Evolutionary conservation across 1,284 basidiomycete species (phyloP).

Genomic region (Malassezia arunalokei): DNA sequence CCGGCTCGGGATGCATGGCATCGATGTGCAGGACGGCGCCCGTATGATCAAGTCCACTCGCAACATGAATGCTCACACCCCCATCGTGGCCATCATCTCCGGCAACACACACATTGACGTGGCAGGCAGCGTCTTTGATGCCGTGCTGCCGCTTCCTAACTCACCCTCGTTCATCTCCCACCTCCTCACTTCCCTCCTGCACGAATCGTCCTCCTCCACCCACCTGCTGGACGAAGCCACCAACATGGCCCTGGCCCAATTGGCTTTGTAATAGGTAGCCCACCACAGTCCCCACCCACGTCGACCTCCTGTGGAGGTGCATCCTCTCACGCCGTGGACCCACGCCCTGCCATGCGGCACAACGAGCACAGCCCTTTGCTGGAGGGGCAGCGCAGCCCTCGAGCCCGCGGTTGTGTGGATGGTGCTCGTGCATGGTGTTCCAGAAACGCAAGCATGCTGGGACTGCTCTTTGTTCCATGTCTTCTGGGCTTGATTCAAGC

Average conservation of each 20-base stretch:
- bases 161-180: slow-evolving; percentile 13
- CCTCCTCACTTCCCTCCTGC: slow-evolving; percentile 44
- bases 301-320: too few species aligned
- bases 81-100: slow-evolving; percentile 66
- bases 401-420: too few species aligned
- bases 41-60: slow-evolving; percentile 88
- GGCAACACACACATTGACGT: slow-evolving; percentile 17
- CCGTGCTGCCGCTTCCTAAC: slow-evolving; percentile 20
- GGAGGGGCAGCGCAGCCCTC: too few species aligned
- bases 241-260: neutral
- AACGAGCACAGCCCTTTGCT: too few species aligned
- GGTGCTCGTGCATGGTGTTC: too few species aligned
- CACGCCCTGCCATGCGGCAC: too few species aligned
- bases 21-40: slow-evolving; percentile 81
- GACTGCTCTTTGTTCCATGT: slow-evolving; percentile 8
- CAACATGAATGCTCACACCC: slow-evolving; percentile 73
- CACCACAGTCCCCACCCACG: too few species aligned
- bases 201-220: neutral
- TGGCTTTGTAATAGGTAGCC: neutral
- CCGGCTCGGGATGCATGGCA: slow-evolving; percentile 80
- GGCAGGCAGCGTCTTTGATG: slow-evolving; percentile 49
- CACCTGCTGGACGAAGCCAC: neutral
- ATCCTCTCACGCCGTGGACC: too few species aligned
- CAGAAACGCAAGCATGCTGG: neutral
- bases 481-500: slow-evolving; percentile 7